Conservation (phyloP, 345 rosid genomes). For the Sisymbrium irio region DNA sequence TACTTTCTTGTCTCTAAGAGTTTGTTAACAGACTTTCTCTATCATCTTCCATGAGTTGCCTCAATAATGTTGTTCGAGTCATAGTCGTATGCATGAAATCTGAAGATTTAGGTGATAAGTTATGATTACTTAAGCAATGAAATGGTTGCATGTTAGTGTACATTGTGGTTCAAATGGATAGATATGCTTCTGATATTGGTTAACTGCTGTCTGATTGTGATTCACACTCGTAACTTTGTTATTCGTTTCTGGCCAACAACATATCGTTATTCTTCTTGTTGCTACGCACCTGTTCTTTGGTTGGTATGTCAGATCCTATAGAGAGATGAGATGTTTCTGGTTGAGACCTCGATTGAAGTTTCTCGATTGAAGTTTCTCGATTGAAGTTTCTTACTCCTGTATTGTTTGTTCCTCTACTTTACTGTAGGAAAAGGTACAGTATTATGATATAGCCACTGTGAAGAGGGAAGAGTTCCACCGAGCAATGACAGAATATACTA, state of each 20-base stretch:
- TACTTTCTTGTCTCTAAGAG: background rate
- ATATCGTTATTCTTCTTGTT: slow-evolving; percentile 1
- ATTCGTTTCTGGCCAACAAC: background rate
- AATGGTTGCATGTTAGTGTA: background rate
- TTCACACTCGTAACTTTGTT: background rate
- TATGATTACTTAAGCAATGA: background rate
- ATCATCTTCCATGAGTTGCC: background rate
- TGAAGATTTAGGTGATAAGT: slow-evolving; percentile 1
- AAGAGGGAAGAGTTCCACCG: slow-evolving; percentile 86
- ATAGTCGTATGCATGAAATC: background rate
- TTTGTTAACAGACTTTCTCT: background rate
- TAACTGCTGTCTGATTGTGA: background rate
- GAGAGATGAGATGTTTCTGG: background rate
- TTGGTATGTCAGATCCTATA: background rate
- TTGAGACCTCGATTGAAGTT: no score
- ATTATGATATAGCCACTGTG: slow-evolving; percentile 85
- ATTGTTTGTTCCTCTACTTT: slow-evolving; percentile 16
- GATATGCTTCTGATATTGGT: background rate
- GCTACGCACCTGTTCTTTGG: background rate
- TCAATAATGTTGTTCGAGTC: background rate
- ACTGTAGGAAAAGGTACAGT: slow-evolving; percentile 81
- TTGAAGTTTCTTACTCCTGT: slow-evolving; percentile 1
- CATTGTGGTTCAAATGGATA: background rate
- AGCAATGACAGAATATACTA: slow-evolving; percentile 64
- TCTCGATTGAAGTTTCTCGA: no score